Evolutionary conservation across 495 filamentous ascomycete genomes (phyloP).

Genomic region (Penicillium goetzii): DNA sequence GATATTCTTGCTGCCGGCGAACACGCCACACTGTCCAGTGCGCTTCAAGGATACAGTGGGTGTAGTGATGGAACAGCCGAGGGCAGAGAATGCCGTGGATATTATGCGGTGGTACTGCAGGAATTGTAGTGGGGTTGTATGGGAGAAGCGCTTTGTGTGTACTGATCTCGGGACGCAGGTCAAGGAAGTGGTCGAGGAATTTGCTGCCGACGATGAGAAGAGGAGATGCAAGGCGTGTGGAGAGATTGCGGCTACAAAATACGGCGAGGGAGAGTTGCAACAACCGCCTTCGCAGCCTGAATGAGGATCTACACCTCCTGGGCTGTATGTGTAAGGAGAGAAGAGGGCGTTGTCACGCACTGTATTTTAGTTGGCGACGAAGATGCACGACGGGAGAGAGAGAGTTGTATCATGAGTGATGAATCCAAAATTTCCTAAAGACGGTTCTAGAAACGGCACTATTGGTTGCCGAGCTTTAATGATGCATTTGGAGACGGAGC

Average conservation of each 20-base stretch:
- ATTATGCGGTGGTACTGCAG: constrained; percentile 82
- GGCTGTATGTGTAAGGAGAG: background rate
- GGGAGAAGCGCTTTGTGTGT: constrained; percentile 86
- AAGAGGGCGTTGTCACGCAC: background rate
- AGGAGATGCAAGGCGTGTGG: constrained; percentile 83
- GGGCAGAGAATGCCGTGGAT: constrained; percentile 73
- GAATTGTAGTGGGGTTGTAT: constrained; percentile 70
- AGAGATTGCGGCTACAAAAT: constrained; percentile 60
- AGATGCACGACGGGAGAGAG: background rate
- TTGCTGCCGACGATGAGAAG: constrained; percentile 69
- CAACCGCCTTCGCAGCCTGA: constrained; percentile 46
- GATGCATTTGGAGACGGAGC: background rate
- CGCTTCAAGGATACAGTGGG: constrained; percentile 74
- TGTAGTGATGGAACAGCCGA: constrained; percentile 85
- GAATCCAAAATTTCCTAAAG: constrained; percentile 13
- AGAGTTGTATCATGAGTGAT: constrained; percentile 17
- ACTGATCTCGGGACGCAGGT: constrained; percentile 96
- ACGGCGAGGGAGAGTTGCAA: constrained; percentile 46
- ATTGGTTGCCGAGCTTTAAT: background rate
- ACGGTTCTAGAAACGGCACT: background rate
- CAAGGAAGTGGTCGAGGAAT: constrained; percentile 86
- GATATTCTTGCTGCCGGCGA: constrained; percentile 88
- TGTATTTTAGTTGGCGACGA: background rate
- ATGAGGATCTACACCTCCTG: constrained; percentile 12
- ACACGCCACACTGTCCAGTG: constrained; percentile 84